Evolutionary conservation across 345 rosid genomes (phyloP).

Genomic region (Orychophragmus violaceus): DNA sequence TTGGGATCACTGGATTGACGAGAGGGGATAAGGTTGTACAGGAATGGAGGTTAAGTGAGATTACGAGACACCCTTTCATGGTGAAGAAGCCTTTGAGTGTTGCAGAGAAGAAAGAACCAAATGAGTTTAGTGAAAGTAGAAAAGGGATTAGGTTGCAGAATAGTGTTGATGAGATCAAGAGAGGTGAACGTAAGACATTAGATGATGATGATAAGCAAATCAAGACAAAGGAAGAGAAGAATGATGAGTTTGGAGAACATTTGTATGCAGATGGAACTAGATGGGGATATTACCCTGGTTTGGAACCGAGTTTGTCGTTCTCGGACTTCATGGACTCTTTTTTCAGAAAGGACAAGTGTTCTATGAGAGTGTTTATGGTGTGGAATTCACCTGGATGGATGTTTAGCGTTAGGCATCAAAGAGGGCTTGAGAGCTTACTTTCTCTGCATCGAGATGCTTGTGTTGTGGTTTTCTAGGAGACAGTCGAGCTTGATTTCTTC

Average conservation of each 20-base stretch:
- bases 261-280: constrained; percentile 78
- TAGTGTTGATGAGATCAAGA: constrained; percentile 29
- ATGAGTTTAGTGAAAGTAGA: constrained; percentile 12
- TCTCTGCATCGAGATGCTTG: constrained; percentile 73
- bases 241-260: constrained; percentile 49
- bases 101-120: constrained; percentile 20
- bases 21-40: constrained; percentile 71
- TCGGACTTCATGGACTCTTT: constrained; percentile 61
- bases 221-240: constrained; percentile 14
- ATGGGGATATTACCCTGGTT: constrained; percentile 93
- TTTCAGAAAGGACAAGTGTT: constrained; percentile 52
- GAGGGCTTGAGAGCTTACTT: constrained; percentile 89
- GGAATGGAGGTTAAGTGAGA: constrained; percentile 57
- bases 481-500: constrained; percentile 87
- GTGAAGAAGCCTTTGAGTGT: constrained; percentile 58
- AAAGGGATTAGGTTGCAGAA: constrained; percentile 22
- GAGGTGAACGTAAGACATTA: constrained; percentile 50
- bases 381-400: constrained; percentile 98
- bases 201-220: constrained; percentile 16
- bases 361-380: constrained; percentile 72
- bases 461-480: constrained; percentile 76
- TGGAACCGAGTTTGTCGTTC: constrained; percentile 62
- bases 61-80: constrained; percentile 55
- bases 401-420: constrained; percentile 80
- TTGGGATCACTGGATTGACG: constrained; percentile 64